phyloP scores from a whole-genome alignment of 176 grass and related monocot species.

The Eremochloa ophiuroides region DNA sequence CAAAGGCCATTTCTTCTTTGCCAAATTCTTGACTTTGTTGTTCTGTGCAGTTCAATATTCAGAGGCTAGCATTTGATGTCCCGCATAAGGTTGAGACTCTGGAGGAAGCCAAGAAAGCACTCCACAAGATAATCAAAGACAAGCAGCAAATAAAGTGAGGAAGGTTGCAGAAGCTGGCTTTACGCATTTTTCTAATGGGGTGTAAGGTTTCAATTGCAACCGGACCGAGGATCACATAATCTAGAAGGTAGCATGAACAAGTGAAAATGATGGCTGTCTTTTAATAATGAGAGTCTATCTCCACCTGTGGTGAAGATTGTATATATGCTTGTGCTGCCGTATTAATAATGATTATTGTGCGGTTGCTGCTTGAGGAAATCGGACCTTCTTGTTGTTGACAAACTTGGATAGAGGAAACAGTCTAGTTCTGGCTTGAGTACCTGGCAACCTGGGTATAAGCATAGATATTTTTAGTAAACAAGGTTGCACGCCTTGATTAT shows the following conservation, averaged over 20 bases:
- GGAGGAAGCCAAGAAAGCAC: constrained; percentile 93
- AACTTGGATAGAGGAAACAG: too few species aligned
- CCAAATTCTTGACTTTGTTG: neutral
- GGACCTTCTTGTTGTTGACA: neutral
- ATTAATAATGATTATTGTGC: neutral
- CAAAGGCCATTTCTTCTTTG: neutral
- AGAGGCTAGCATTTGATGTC: constrained; percentile 74
- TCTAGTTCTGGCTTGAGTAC: neutral
- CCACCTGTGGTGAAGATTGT: constrained; percentile 15
- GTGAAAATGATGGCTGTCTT: neutral
- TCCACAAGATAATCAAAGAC: constrained; percentile 79
- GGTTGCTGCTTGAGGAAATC: neutral
- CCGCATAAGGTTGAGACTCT: constrained; percentile 78
- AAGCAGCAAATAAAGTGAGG: constrained; percentile 30
- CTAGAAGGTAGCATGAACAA: constrained; percentile 20
- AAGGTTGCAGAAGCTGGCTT: neutral
- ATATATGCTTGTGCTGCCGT: neutral
- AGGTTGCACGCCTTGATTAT: neutral
- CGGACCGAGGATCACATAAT: neutral
- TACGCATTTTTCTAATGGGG: neutral
- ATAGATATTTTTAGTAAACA: too few species aligned
- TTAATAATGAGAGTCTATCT: constrained; percentile 25
- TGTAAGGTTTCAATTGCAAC: neutral
- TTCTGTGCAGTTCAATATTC: constrained; percentile 71
- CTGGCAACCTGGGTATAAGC: neutral